A percentile compares a stretch with the other conserved stretches of the same genome.
Evolutionary conservation across 2,329 filamentous ascomycete species (phyloP).

Genomic region (Capronia americana): DNA sequence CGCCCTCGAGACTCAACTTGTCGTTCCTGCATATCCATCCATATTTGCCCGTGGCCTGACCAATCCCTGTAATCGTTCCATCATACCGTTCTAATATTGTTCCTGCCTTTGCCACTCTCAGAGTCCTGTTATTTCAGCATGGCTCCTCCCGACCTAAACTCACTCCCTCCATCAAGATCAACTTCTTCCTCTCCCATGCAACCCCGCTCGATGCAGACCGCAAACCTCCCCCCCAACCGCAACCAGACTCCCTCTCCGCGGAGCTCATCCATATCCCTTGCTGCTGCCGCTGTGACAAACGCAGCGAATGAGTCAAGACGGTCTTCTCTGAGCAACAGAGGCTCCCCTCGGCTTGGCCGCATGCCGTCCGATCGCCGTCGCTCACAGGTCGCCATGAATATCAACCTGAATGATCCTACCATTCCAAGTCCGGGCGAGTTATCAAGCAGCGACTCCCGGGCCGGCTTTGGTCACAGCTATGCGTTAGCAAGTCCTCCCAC

Average conservation of each 20-base stretch:
- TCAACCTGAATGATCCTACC: conserved; percentile 50
- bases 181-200: conserved; percentile 49
- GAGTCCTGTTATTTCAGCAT: conserved; percentile 49
- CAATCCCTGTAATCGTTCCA: conserved; percentile 1
- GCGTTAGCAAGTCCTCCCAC: conserved; percentile 53
- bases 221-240: conserved; percentile 42
- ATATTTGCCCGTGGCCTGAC: conserved; percentile 3
- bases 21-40: neutral
- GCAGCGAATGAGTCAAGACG: conserved; percentile 69
- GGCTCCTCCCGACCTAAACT: conserved; percentile 74
- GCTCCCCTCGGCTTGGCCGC: conserved; percentile 43
- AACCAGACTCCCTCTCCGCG: conserved; percentile 58
- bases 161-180: conserved; percentile 65
- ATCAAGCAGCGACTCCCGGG: conserved; percentile 47
- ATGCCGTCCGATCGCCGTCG: conserved; percentile 51
- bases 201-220: conserved; percentile 41
- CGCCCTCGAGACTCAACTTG: neutral
- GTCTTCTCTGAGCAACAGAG: conserved; percentile 47
- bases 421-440: conserved; percentile 47
- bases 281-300: conserved; percentile 78
- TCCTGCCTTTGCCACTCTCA: conserved; percentile 1
- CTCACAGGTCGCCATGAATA: conserved; percentile 49
- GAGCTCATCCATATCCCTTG: conserved; percentile 70
- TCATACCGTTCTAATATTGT: conserved; percentile 10
- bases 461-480: conserved; percentile 46